phyloP scores from a whole-genome alignment of 352 stramenopile species.

The Pelagophyceae sp. region DNA sequence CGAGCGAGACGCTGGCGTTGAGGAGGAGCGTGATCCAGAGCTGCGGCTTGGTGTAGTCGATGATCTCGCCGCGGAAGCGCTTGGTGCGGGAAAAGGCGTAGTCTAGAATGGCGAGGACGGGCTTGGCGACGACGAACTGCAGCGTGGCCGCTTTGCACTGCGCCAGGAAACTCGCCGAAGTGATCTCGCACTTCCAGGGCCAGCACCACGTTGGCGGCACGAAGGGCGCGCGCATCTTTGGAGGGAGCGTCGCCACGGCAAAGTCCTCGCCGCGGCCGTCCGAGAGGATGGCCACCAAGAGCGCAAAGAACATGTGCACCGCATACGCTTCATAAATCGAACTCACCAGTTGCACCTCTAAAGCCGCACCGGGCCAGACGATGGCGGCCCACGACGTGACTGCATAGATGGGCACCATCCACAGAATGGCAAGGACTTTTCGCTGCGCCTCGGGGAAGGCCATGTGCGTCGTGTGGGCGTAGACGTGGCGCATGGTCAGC shows the following conservation, averaged over 20 bases:
- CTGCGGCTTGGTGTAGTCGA: slow-evolving; percentile 43
- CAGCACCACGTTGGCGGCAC: background rate
- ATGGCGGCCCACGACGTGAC: slow-evolving; percentile 33
- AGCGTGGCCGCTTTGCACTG: slow-evolving; percentile 62
- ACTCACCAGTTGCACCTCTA: background rate
- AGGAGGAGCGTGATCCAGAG: slow-evolving; percentile 52
- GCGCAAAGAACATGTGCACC: slow-evolving; percentile 81
- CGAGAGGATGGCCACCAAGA: slow-evolving; percentile 79
- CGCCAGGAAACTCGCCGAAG: slow-evolving; percentile 40
- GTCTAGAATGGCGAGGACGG: slow-evolving; percentile 44
- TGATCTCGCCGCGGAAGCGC: slow-evolving; percentile 46
- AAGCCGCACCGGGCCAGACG: background rate
- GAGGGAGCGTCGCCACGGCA: background rate
- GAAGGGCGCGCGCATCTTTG: background rate
- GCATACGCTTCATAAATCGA: slow-evolving; percentile 78
- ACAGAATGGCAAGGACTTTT: slow-evolving; percentile 61
- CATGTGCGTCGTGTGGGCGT: slow-evolving; percentile 64
- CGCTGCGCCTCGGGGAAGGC: slow-evolving; percentile 64
- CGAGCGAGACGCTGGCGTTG: slow-evolving; percentile 60
- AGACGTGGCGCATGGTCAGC: slow-evolving; percentile 63
- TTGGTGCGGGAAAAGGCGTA: slow-evolving; percentile 43
- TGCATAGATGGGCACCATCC: slow-evolving; percentile 51
- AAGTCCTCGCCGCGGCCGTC: slow-evolving; percentile 58
- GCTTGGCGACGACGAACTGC: slow-evolving; percentile 69
- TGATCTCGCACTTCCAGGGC: background rate